Percentiles rank a stretch among this genome's conserved stretches.
These are phyloP conservation scores for Trypanosoma scelopori DNA, from an alignment of 208 protist species.

Conservation along the genomic window DNA sequence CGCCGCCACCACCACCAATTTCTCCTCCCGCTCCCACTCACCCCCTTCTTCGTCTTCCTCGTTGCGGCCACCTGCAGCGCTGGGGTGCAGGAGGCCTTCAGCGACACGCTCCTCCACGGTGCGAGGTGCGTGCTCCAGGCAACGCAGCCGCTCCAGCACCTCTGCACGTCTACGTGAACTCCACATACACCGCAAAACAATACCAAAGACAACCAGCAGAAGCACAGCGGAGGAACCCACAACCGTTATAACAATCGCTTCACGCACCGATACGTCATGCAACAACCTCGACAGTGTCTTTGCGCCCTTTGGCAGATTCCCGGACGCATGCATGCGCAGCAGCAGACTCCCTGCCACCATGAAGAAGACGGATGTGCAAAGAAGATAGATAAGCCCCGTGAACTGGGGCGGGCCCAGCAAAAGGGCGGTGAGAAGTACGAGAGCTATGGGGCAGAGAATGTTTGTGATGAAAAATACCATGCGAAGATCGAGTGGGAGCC, in stretches of 20 bases:
- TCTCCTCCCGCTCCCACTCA: constrained; percentile 1
- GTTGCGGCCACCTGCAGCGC: neutral
- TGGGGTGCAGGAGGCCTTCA: constrained; percentile 1
- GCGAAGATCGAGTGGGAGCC: constrained; percentile 25
- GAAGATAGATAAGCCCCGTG: constrained; percentile 13
- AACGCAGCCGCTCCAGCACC: constrained; percentile 19
- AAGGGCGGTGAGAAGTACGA: constrained; percentile 13
- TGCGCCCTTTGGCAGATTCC: neutral
- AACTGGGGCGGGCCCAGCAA: constrained; percentile 16
- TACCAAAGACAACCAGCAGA: constrained; percentile 6
- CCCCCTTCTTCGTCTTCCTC: neutral
- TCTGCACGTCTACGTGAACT: neutral
- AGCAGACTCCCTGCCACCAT: constrained; percentile 11
- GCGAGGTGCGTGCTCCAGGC: constrained; percentile 13
- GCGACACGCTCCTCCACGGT: constrained; percentile 21
- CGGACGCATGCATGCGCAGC: neutral
- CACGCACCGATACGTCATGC: neutral
- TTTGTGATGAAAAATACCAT: constrained; percentile 26
- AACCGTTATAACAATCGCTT: constrained; percentile 10
- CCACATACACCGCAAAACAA: constrained; percentile 2
- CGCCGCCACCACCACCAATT: neutral
- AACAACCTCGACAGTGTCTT: neutral
- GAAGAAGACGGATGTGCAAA: constrained; percentile 17
- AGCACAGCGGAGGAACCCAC: neutral
- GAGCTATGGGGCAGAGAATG: constrained; percentile 18